phyloP scores from a whole-genome alignment of 2,329 filamentous ascomycete species.

The Fusarium torulosum region DNA sequence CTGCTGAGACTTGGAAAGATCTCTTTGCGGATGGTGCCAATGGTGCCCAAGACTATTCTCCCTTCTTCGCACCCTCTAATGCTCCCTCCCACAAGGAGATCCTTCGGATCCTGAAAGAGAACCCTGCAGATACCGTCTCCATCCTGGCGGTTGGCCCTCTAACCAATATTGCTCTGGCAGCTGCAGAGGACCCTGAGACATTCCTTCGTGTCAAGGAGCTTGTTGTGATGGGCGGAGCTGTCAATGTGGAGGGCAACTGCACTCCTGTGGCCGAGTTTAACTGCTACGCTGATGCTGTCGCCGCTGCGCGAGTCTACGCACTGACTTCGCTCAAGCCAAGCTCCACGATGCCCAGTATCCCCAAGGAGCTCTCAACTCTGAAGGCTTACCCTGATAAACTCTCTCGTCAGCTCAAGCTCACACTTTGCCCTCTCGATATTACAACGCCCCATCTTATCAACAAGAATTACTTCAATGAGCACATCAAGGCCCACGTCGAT shows the following conservation, averaged over 20 bases:
- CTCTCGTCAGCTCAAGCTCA: constrained; percentile 73
- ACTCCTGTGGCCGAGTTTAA: constrained; percentile 95
- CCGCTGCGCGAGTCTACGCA: constrained; percentile 81
- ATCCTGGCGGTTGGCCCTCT: constrained; percentile 91
- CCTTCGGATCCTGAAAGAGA: constrained; percentile 83
- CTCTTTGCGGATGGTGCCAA: constrained; percentile 65
- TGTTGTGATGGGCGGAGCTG: constrained; percentile 93
- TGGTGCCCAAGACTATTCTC: constrained; percentile 61
- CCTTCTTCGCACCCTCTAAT: constrained; percentile 81
- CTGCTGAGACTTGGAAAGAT: constrained; percentile 78
- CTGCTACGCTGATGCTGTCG: constrained; percentile 86
- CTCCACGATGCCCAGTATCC: constrained; percentile 82
- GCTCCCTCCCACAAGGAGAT: constrained; percentile 85
- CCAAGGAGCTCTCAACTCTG: constrained; percentile 63
- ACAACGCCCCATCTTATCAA: constrained; percentile 77
- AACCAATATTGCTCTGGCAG: constrained; percentile 93
- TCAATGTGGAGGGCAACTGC: constrained; percentile 84
- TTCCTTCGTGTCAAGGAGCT: constrained; percentile 92
- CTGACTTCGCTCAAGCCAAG: constrained; percentile 79
- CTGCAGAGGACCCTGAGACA: constrained; percentile 87
- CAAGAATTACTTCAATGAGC: constrained; percentile 68
- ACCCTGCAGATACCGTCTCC: constrained; percentile 86
- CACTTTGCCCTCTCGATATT: constrained; percentile 81
- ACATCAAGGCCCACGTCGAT: constrained; percentile 67
- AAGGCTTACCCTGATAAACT: constrained; percentile 73